Conservation (phyloP, 345 rosid genomes). For the Pugionium dolabratum region DNA sequence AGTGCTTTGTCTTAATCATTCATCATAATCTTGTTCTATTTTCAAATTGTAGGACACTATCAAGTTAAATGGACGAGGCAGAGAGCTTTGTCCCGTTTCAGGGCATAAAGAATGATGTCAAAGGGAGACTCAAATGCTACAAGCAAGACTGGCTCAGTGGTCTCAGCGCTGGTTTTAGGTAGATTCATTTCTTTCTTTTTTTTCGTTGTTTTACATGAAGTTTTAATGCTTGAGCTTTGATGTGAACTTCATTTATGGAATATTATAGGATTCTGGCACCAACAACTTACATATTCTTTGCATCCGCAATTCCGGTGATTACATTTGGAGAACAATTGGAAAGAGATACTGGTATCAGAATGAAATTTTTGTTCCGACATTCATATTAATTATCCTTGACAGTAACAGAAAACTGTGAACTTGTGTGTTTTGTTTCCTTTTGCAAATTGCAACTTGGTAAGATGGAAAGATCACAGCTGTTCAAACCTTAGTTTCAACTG, state of each 20-base stretch:
- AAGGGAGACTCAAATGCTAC: slow-evolving; percentile 77
- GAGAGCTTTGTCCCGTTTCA: slow-evolving; percentile 87
- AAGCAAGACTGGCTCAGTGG: slow-evolving; percentile 95
- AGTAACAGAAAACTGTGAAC: slow-evolving; percentile 6
- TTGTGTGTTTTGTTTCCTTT: slow-evolving; percentile 21
- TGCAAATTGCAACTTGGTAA: slow-evolving; percentile 35
- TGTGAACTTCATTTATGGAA: background rate
- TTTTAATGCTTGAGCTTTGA: slow-evolving; percentile 17
- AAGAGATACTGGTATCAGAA: slow-evolving; percentile 67
- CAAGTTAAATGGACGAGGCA: slow-evolving; percentile 56
- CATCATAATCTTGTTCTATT: slow-evolving; percentile 19
- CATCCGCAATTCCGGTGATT: slow-evolving; percentile 92
- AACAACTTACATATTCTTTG: slow-evolving; percentile 92
- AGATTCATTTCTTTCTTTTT: slow-evolving; percentile 10
- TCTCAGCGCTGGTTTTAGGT: slow-evolving; percentile 81
- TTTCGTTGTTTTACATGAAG: background rate
- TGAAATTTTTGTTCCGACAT: background rate
- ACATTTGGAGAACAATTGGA: slow-evolving; percentile 93
- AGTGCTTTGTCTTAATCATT: background rate
- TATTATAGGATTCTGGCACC: slow-evolving; percentile 81
- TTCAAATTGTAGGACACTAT: slow-evolving; percentile 19
- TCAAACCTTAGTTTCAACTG: slow-evolving; percentile 89
- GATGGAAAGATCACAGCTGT: slow-evolving; percentile 90
- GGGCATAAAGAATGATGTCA: slow-evolving; percentile 80
- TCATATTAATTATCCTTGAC: background rate